Conservation (phyloP, 805 yeast genomes). For the Zygotorulaspora sp. region DNA sequence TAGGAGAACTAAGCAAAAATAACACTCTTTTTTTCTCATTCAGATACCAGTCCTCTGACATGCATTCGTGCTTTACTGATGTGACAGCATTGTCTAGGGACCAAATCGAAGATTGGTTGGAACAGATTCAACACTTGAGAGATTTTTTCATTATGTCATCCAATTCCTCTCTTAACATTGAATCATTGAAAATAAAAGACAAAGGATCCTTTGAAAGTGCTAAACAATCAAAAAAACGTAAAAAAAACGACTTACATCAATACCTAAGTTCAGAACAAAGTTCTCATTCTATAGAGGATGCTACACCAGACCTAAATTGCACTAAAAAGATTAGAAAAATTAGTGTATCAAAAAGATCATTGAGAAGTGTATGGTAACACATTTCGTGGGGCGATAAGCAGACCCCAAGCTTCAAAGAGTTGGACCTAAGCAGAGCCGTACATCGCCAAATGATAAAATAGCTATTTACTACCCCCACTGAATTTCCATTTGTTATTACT, state of each 20-base stretch:
- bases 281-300: slow-evolving; percentile 18
- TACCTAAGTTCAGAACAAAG: slow-evolving; percentile 19
- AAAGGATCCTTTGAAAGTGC: slow-evolving; percentile 12
- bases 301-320: slow-evolving; percentile 3
- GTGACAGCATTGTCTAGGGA: slow-evolving; percentile 15
- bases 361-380: slow-evolving; percentile 29
- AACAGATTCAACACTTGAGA: slow-evolving; percentile 16
- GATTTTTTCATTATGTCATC: slow-evolving; percentile 3
- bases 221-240: slow-evolving; percentile 20
- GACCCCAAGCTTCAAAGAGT: too few species aligned
- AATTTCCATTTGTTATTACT: too few species aligned
- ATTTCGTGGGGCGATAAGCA: neutral
- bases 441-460: too few species aligned
- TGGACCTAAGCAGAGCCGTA: too few species aligned
- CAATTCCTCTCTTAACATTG: slow-evolving; percentile 20
- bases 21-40: slow-evolving; percentile 20
- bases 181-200: slow-evolving; percentile 19
- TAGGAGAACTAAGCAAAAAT: slow-evolving; percentile 12
- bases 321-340: slow-evolving; percentile 29
- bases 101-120: slow-evolving; percentile 23
- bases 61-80: slow-evolving; percentile 23
- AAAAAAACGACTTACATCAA: slow-evolving; percentile 19
- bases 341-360: slow-evolving; percentile 33
- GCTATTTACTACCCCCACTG: too few species aligned
- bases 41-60: slow-evolving; percentile 14